phyloP scores from a whole-genome alignment of 805 yeast genomes.

The Candida broadrunensis region DNA sequence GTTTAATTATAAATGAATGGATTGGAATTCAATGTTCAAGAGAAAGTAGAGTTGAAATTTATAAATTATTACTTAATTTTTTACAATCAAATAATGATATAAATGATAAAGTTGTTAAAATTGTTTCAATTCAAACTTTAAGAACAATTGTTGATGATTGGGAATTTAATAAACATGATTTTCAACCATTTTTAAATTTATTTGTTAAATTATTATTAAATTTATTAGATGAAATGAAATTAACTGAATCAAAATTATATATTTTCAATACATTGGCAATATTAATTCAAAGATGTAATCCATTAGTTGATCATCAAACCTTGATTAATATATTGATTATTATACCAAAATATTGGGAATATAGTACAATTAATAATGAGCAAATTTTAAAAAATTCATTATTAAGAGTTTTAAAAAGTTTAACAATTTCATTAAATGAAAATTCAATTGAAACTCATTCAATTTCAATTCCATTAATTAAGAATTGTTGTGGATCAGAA shows the following conservation, averaged over 20 bases:
- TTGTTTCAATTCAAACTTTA: slow-evolving; percentile 71
- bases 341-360: slow-evolving; percentile 79
- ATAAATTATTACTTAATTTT: slow-evolving; percentile 52
- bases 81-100: slow-evolving; percentile 43
- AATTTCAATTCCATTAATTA: slow-evolving; percentile 64
- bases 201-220: slow-evolving; percentile 49
- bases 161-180: slow-evolving; percentile 71
- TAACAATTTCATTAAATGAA: slow-evolving; percentile 54
- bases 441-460: slow-evolving; percentile 48
- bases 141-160: slow-evolving; percentile 76
- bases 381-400: slow-evolving; percentile 38
- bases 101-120: slow-evolving; percentile 73
- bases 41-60: slow-evolving; percentile 55
- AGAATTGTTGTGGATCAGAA: slow-evolving; percentile 54
- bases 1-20: slow-evolving; percentile 82
- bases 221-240: slow-evolving; percentile 47
- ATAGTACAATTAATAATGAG: slow-evolving; percentile 43
- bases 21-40: slow-evolving; percentile 60
- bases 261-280: slow-evolving; percentile 66
- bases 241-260: slow-evolving; percentile 76
- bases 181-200: slow-evolving; percentile 60
- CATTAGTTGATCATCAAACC: slow-evolving; percentile 51
- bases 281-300: slow-evolving; percentile 62
- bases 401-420: slow-evolving; percentile 53
- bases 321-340: slow-evolving; percentile 48